Evolutionary conservation across 768 basidiomycete species (phyloP), one percentile per base, ranked within the genome.

Genomic region (Lactarius evosmus): DNA sequence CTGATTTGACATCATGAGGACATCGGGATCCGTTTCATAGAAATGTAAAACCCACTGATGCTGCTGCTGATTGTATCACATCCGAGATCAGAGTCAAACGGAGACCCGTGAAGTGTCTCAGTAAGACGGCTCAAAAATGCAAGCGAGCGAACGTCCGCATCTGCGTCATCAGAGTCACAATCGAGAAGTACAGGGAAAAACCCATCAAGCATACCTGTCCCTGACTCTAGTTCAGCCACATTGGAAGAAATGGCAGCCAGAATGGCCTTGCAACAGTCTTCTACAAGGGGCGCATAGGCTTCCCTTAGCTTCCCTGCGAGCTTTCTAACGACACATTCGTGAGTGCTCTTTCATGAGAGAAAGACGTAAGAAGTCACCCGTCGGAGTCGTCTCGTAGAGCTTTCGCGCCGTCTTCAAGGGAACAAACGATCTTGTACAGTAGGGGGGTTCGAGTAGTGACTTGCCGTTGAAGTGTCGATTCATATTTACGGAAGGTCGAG

Each of bases 401-500:
- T 50, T 76, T 70, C 16, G 87, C 85, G 67, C 83, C 83, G 34
- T 75, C 78, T 66, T 94, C 91, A 12, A 92, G 75, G 2, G 75
- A 78, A 8, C 72, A 74, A 63, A 93, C 71, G 14, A 88, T 79
- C 25, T 78, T 75, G 62, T 91, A 80, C 30, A 93, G 74, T 49
- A 84, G 73, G 1, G 83, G 78, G 12, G 88, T 87, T 41, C 90
- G 83, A 22, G 86, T 85, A 25, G 80, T 68, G n/a, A 93, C 75
- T 65, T 88, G 88, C 50, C 81, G 81, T 60, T 79, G 84, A 38
- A 94, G 70, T 3, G 81, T 74, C n/a, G 74, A 67, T 67, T 83
- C 84, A 70, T 90, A 92, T 69, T 79, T 83, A 49, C 81, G 79
- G 69, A 92, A 86, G 1, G 83, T 76, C 19, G 76, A 72, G 62